phyloP scores from a whole-genome alignment of 441 rosid species.

The Aleurites moluccanus region DNA sequence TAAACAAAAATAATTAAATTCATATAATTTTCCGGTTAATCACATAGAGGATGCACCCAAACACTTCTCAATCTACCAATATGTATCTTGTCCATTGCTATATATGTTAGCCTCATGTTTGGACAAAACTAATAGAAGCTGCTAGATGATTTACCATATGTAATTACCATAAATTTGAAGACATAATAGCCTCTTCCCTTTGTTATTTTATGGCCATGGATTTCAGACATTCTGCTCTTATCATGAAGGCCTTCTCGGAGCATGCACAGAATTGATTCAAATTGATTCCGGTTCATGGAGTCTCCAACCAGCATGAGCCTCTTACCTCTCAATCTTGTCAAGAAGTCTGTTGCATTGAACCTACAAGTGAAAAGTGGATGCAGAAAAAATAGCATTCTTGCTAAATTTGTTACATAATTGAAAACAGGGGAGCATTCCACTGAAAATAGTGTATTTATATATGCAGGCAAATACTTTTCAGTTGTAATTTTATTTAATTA shows the following conservation, averaged over 20 bases:
- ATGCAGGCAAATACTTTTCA: background rate
- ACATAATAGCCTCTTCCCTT: constrained; percentile 82
- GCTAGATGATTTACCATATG: constrained; percentile 5
- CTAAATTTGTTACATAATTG: constrained; percentile 9
- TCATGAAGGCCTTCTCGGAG: constrained; percentile 71
- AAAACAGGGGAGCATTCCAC: background rate
- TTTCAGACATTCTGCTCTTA: constrained; percentile 72
- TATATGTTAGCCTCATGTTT: background rate
- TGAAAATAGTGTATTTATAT: background rate
- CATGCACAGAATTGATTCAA: constrained; percentile 81
- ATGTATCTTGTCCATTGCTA: background rate
- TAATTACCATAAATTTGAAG: constrained; percentile 67
- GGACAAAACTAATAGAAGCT: constrained; percentile 8
- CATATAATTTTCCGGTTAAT: background rate
- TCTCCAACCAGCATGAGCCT: constrained; percentile 87
- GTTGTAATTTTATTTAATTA: background rate
- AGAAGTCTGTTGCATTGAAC: constrained; percentile 91
- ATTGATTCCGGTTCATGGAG: constrained; percentile 91
- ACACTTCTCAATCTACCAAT: background rate
- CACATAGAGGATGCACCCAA: background rate
- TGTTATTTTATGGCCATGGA: constrained; percentile 69
- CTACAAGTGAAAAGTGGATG: constrained; percentile 49
- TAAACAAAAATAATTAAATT: background rate
- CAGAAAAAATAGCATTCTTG: constrained; percentile 21
- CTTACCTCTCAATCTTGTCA: constrained; percentile 79